Evolutionary conservation across 1,284 basidiomycete species (phyloP).

Genomic region (Volvariella surrecta): DNA sequence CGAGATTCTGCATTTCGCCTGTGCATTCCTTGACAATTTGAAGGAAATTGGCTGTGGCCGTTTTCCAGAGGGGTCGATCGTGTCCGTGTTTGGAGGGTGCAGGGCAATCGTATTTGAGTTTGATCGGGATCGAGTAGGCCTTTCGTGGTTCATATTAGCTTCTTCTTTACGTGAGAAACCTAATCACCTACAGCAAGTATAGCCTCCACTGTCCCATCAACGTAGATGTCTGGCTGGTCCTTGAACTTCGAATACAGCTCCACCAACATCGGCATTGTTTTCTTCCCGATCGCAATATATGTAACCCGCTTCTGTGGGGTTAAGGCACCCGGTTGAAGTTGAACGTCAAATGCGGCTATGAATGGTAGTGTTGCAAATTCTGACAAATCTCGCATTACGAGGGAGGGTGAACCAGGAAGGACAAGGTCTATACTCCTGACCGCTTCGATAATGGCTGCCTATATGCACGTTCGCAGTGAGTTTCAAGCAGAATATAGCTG

Average conservation of each 20-base stretch:
- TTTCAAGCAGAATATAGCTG: background rate
- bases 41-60: slow-evolving; percentile 69
- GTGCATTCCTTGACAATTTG: slow-evolving; percentile 60
- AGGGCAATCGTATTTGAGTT: slow-evolving; percentile 92
- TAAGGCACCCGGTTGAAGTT: slow-evolving; percentile 21
- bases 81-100: slow-evolving; percentile 78
- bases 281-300: slow-evolving; percentile 84
- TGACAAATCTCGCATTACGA: slow-evolving; percentile 77
- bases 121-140: slow-evolving; percentile 87
- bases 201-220: slow-evolving; percentile 76
- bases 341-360: slow-evolving; percentile 62
- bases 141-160: slow-evolving; percentile 19
- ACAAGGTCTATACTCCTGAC: slow-evolving; percentile 62
- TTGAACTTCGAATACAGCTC: slow-evolving; percentile 65
- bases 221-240: slow-evolving; percentile 55
- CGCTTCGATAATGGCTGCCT: slow-evolving; percentile 65
- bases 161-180: background rate
- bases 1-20: slow-evolving; percentile 37
- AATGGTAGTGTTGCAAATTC: slow-evolving; percentile 85
- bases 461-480: slow-evolving; percentile 7
- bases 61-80: slow-evolving; percentile 87
- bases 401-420: slow-evolving; percentile 53
- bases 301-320: slow-evolving; percentile 59
- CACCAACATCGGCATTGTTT: slow-evolving; percentile 76
- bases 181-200: slow-evolving; percentile 61